Evolutionary conservation across 495 filamentous ascomycete species (phyloP).

Genomic region (Podospora fimiseda): DNA sequence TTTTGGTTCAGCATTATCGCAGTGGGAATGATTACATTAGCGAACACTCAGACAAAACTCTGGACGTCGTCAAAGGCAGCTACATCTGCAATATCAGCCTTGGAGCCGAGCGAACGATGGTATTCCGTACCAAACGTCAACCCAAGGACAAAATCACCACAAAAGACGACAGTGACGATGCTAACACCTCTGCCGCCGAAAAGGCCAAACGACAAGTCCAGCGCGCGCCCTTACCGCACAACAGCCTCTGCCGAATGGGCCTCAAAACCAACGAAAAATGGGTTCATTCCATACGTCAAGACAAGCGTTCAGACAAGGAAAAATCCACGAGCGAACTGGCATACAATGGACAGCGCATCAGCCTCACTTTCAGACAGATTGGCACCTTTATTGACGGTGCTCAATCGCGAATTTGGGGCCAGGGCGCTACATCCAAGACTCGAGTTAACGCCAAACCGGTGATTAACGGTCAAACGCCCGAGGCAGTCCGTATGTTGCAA

Average conservation of each 20-base stretch:
- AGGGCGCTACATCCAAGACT: slow-evolving; percentile 71
- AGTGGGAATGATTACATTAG: slow-evolving; percentile 89
- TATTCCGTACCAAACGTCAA: slow-evolving; percentile 72
- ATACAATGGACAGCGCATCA: slow-evolving; percentile 72
- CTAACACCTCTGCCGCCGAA: neutral
- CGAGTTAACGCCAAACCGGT: slow-evolving; percentile 52
- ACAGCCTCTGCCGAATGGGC: slow-evolving; percentile 80
- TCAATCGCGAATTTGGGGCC: slow-evolving; percentile 74
- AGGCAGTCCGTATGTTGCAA: slow-evolving; percentile 62
- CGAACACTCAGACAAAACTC: slow-evolving; percentile 93
- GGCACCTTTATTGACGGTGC: slow-evolving; percentile 69
- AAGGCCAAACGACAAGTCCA: slow-evolving; percentile 36
- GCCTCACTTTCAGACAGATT: slow-evolving; percentile 86
- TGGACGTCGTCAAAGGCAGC: slow-evolving; percentile 77
- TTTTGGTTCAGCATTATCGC: slow-evolving; percentile 88
- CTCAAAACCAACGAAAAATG: slow-evolving; percentile 74
- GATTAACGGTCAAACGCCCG: slow-evolving; percentile 58
- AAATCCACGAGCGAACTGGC: slow-evolving; percentile 66
- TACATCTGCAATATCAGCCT: slow-evolving; percentile 90
- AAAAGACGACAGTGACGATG: neutral
- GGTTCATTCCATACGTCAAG: slow-evolving; percentile 83
- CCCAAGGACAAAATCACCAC: slow-evolving; percentile 21
- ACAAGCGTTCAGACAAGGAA: slow-evolving; percentile 63
- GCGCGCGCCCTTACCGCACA: slow-evolving; percentile 74
- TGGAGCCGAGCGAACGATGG: slow-evolving; percentile 87